These are phyloP conservation scores for Flaveria bidentis DNA, from an alignment of 129 eudicot genomes.

Conservation along the genomic window DNA sequence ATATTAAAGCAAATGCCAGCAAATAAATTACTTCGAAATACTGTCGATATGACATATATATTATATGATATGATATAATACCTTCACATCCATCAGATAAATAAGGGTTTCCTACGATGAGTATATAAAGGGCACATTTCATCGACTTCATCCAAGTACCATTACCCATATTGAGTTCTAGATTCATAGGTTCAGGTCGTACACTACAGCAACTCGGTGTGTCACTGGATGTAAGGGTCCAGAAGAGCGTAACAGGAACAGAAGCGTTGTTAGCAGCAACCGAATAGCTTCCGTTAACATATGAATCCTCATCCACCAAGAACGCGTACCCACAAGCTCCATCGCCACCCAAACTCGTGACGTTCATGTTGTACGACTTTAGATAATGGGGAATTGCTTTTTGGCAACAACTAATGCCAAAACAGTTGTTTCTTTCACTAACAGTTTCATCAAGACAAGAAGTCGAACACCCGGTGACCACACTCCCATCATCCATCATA, in stretches of 20 bases:
- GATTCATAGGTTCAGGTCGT: too few species aligned
- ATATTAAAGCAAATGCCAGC: neutral
- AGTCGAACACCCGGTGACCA: conserved; percentile 3
- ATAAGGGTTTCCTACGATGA: neutral
- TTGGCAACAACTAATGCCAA: conserved; percentile 7
- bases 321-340: neutral
- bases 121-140: neutral
- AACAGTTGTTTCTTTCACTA: neutral
- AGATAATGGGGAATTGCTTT: neutral
- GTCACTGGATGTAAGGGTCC: neutral
- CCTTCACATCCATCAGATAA: conserved; percentile 16
- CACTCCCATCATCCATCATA: neutral
- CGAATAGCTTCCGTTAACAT: neutral
- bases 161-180: neutral
- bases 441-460: neutral
- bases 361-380: neutral
- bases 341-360: neutral
- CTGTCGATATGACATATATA: too few species aligned
- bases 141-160: neutral
- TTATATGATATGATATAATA: neutral
- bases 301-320: conserved; percentile 3
- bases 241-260: neutral
- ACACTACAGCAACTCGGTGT: neutral
- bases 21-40: too few species aligned
- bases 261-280: neutral